A percentile compares a stretch with the other conserved stretches of the same genome.
Conservation (phyloP, 192 early-diverging fungal genomes). For the Pilobolus umbonatus region DNA sequence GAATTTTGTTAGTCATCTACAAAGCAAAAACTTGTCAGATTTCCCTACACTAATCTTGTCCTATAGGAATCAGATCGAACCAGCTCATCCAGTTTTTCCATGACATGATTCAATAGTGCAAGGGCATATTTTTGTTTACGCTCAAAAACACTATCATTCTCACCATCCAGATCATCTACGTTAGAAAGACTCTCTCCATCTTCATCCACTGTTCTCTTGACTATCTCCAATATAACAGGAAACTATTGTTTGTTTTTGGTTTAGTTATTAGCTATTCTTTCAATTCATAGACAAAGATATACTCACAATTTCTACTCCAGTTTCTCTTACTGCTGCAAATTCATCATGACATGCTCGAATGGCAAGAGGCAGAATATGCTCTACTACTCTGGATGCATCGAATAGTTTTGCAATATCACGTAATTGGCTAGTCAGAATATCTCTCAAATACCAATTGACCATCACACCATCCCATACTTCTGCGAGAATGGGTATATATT, state of each 20-base stretch:
- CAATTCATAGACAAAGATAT: conserved; percentile 1
- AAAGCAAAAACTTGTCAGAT: conserved; percentile 25
- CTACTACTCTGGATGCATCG: conserved; percentile 53
- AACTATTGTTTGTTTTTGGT: conserved; percentile 21
- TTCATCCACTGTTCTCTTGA: conserved; percentile 34
- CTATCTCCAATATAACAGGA: conserved; percentile 38
- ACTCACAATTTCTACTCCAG: conserved; percentile 44
- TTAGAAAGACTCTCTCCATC: conserved; percentile 18
- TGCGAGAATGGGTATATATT: conserved; percentile 59
- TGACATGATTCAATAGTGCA: conserved; percentile 30
- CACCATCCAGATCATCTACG: conserved; percentile 28
- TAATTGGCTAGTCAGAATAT: conserved; percentile 65
- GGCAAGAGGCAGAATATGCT: conserved; percentile 62
- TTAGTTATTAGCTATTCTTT: conserved; percentile 4
- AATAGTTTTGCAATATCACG: conserved; percentile 58
- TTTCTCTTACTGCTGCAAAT: conserved; percentile 50
- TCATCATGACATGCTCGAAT: conserved; percentile 51
- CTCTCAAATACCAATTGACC: conserved; percentile 67
- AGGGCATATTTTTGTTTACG: conserved; percentile 23
- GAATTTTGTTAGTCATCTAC: conserved; percentile 31
- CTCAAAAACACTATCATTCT: conserved; percentile 28
- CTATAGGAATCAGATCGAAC: conserved; percentile 49
- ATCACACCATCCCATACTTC: conserved; percentile 66
- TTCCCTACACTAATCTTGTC: conserved; percentile 49
- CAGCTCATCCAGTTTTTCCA: conserved; percentile 37